phyloP scores from a whole-genome alignment of 139 green algal genomes.

The Picochlorum costavermella region DNA sequence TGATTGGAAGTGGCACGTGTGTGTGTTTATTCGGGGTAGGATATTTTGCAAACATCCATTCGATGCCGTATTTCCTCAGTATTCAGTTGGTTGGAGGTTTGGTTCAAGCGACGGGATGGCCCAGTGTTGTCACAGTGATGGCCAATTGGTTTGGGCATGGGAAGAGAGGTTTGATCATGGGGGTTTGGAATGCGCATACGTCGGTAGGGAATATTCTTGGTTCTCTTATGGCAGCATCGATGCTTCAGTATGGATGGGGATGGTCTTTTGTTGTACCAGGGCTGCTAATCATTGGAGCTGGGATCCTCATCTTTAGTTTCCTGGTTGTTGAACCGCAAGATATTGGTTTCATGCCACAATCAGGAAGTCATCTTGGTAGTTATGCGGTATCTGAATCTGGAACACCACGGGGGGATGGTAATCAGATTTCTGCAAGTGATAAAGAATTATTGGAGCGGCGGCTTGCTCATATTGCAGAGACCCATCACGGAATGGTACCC shows the following conservation, averaged over 20 bases:
- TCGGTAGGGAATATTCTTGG: slow-evolving; percentile 87
- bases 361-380: slow-evolving; percentile 20
- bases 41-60: slow-evolving; percentile 81
- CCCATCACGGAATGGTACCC: slow-evolving; percentile 19
- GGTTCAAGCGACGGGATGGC: slow-evolving; percentile 89
- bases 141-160: slow-evolving; percentile 94
- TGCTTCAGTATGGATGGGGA: slow-evolving; percentile 77
- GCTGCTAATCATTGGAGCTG: slow-evolving; percentile 12
- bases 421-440: slow-evolving; percentile 15
- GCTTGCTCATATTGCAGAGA: slow-evolving; percentile 15
- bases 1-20: slow-evolving; percentile 73
- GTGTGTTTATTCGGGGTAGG: slow-evolving; percentile 70
- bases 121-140: slow-evolving; percentile 83
- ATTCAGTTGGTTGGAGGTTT: slow-evolving; percentile 65
- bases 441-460: slow-evolving; percentile 26
- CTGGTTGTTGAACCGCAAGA: slow-evolving; percentile 77
- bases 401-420: slow-evolving; percentile 9
- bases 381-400: slow-evolving; percentile 2
- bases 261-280: slow-evolving; percentile 82
- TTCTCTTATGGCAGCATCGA: slow-evolving; percentile 62
- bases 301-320: slow-evolving; percentile 56
- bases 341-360: slow-evolving; percentile 46
- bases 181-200: slow-evolving; percentile 95
- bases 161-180: slow-evolving; percentile 88
- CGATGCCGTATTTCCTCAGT: slow-evolving; percentile 67